Conservation (phyloP, 2,329 filamentous ascomycete genomes). For the Monosporascus ibericus region DNA sequence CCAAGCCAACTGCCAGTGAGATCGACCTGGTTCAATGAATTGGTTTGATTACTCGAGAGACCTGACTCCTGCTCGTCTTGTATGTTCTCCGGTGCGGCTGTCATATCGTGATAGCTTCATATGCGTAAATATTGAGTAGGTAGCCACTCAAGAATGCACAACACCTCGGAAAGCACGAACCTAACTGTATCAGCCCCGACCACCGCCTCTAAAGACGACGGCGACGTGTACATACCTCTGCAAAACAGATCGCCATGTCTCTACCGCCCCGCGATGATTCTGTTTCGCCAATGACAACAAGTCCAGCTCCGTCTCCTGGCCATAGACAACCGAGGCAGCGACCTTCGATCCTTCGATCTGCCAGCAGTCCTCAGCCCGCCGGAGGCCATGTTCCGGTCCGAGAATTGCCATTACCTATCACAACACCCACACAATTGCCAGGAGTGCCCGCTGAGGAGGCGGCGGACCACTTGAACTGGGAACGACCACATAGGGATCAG, state of each 20-base stretch:
- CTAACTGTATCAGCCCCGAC: no score
- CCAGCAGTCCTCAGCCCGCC: slow-evolving; percentile 19
- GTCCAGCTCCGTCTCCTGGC: slow-evolving; percentile 19
- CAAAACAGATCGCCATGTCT: slow-evolving; percentile 13
- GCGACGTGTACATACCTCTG: no score
- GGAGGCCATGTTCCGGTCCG: slow-evolving; percentile 10
- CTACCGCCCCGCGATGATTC: slow-evolving; percentile 23
- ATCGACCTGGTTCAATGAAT: no score
- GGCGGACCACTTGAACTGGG: slow-evolving; percentile 33
- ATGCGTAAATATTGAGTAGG: no score
- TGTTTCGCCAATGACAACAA: slow-evolving; percentile 29
- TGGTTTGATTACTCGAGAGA: no score
- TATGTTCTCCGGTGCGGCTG: no score
- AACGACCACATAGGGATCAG: slow-evolving; percentile 24
- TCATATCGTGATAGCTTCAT: no score
- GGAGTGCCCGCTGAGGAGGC: slow-evolving; percentile 16
- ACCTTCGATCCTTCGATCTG: slow-evolving; percentile 14
- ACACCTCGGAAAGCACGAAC: no score
- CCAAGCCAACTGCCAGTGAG: no score
- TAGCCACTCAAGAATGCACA: no score
- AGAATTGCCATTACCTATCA: slow-evolving; percentile 16
- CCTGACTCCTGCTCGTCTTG: no score
- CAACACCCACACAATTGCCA: slow-evolving; percentile 13
- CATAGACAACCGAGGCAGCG: slow-evolving; percentile 15
- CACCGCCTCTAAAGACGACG: no score